phyloP scores from a whole-genome alignment of 352 stramenopile species.

The Pythium vanterpoolii region DNA sequence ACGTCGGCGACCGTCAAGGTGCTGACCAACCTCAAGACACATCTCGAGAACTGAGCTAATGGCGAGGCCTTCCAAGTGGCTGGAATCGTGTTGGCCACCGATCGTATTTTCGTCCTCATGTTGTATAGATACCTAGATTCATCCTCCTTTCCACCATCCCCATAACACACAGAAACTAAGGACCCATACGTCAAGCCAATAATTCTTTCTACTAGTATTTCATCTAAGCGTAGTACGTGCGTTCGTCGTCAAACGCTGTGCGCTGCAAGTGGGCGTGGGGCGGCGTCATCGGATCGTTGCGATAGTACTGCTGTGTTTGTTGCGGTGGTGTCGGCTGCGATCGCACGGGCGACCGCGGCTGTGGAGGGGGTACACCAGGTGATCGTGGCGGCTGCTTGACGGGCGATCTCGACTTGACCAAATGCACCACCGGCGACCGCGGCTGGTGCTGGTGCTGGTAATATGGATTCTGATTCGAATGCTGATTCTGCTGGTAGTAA shows the following conservation, averaged over 20 bases:
- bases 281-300: background rate
- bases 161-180: background rate
- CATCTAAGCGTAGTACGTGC: constrained; percentile 16
- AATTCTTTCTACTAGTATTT: background rate
- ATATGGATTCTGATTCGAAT: background rate
- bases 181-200: background rate
- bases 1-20: constrained; percentile 83
- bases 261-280: too few relatives aligned
- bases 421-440: constrained; percentile 5
- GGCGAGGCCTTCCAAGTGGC: background rate
- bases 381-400: constrained; percentile 1
- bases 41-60: constrained; percentile 29
- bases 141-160: background rate
- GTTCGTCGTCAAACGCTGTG: constrained; percentile 8
- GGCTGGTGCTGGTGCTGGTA: constrained; percentile 5
- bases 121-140: constrained; percentile 20
- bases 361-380: background rate
- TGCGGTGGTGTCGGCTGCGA: background rate
- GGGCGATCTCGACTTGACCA: background rate
- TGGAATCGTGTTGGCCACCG: too few relatives aligned
- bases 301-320: constrained; percentile 1
- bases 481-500: background rate
- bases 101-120: background rate
- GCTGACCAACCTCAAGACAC: constrained; percentile 59
- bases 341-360: background rate